Conservation (phyloP, 1,284 basidiomycete species). For the Tylopilus sp. region DNA sequence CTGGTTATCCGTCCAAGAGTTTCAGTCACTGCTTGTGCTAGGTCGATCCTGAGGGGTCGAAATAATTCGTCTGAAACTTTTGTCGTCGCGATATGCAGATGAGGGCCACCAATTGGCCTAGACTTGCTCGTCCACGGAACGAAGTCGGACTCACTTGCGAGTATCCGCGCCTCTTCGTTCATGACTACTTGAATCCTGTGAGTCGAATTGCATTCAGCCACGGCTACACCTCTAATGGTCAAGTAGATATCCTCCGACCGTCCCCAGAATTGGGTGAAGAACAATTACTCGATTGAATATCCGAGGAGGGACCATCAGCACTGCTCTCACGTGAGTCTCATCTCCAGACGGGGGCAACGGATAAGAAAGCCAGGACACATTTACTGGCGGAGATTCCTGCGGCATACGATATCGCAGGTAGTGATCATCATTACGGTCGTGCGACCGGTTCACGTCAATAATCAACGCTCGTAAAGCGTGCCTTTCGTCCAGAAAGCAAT, state of each 20-base stretch:
- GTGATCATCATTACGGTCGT: slow-evolving; percentile 4
- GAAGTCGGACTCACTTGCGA: slow-evolving; percentile 26
- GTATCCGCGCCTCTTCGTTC: slow-evolving; percentile 35
- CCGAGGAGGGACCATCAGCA: slow-evolving; percentile 36
- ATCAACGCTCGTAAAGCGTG: slow-evolving; percentile 27
- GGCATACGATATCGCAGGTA: slow-evolving; percentile 45
- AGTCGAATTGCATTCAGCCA: slow-evolving; percentile 12
- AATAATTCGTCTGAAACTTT: slow-evolving; percentile 30
- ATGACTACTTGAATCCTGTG: slow-evolving; percentile 31
- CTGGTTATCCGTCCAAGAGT: slow-evolving; percentile 37
- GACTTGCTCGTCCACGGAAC: slow-evolving; percentile 27
- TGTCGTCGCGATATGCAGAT: slow-evolving; percentile 25
- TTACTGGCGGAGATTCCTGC: slow-evolving; percentile 45
- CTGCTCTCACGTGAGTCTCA: slow-evolving; percentile 38
- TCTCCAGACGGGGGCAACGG: slow-evolving; percentile 30
- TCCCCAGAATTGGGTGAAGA: slow-evolving; percentile 40
- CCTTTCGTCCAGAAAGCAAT: slow-evolving; percentile 39
- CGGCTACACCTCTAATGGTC: slow-evolving; percentile 6
- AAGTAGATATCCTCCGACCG: slow-evolving; percentile 44
- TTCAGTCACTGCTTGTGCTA: slow-evolving; percentile 29
- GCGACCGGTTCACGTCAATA: slow-evolving; percentile 14
- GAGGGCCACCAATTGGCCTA: slow-evolving; percentile 28
- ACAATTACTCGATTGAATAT: slow-evolving; percentile 35
- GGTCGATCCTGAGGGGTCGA: slow-evolving; percentile 28
- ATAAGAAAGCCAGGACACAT: slow-evolving; percentile 36